Base-by-base conservation (phyloP, 2,329 filamentous ascomycete species). In the Cladosporium halotolerans region DNA sequence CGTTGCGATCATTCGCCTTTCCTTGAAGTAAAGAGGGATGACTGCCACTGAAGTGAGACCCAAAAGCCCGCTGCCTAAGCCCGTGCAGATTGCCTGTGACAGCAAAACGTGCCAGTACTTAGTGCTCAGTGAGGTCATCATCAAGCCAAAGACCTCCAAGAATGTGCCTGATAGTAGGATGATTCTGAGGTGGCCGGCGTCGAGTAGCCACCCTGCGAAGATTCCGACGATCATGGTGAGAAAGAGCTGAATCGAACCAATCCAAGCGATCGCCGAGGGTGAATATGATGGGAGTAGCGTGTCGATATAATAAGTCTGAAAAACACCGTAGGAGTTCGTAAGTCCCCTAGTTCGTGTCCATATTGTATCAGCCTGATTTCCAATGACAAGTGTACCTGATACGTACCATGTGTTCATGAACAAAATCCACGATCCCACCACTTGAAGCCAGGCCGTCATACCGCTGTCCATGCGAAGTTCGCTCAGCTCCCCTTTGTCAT, bases 11-110 rank as follows among this genome's bases (percentile, higher is more conserved):
- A 74, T 74, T 52, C 78, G 72, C 56, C 70, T 75, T 45, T 70
- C 71, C 36, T 72, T 71, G 61, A 85, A 85, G 60, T 86, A 87
- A 4, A 84, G 84, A 4, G 82, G 78, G 2, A 86, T 69, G 2
- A 84, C 76, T 1, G 84, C 38, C 19, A 88, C 73, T 38, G 76
- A 73, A 0, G 84, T 80, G 43, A 82, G 79, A 66, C 84, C 86
- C 4, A 87, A 66, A 55, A 75, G 80, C 2, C 83, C 83, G 50
- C 77, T 77, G 1, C 80, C 82, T 4, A 78, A 41, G 10, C 78
- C 77, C 43, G 78, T 64, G 52, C 72, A 74, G 40, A 80, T 49
- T 28, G 73, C 76, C 55, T 80, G 77, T 0, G 73, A 70, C 14
- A 80, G 70, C 53, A 79, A 70, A 8, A 79, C 59, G 40, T 80